Evolutionary conservation across 1,284 basidiomycete genomes (phyloP).

Genomic region (Pholiota adiposa): DNA sequence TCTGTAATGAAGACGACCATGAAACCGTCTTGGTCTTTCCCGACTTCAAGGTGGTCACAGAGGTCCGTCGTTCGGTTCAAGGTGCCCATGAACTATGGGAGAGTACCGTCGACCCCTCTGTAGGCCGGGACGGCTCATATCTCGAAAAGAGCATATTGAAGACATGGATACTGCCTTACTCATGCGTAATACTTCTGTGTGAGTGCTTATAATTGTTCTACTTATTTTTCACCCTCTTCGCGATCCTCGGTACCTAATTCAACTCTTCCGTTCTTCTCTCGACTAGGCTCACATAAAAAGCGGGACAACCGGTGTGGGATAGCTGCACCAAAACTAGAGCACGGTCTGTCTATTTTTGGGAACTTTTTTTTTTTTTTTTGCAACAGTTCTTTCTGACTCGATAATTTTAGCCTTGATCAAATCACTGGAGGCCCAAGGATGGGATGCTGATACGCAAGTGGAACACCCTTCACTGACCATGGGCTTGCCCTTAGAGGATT

Average conservation of each 20-base stretch:
- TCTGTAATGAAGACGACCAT: conserved; percentile 58
- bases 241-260: conserved; percentile 8
- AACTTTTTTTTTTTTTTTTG: conserved; percentile 6
- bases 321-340: conserved; percentile 82
- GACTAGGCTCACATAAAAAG: conserved; percentile 85
- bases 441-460: conserved; percentile 75
- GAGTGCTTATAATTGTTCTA: conserved; percentile 40
- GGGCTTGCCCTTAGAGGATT: conserved; percentile 59
- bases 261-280: conserved; percentile 17
- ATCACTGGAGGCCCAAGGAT: conserved; percentile 66
- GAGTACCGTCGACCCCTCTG: conserved; percentile 59
- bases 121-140: conserved; percentile 47
- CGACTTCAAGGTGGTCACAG: conserved; percentile 83
- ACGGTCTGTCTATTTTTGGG: conserved; percentile 45
- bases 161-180: conserved; percentile 78
- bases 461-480: conserved; percentile 64
- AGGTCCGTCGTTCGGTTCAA: conserved; percentile 62
- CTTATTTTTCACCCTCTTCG: conserved; percentile 10
- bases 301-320: conserved; percentile 91
- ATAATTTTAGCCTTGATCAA: conserved; percentile 57
- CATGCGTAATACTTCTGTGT: conserved; percentile 83
- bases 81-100: conserved; percentile 77
- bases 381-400: background rate
- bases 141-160: conserved; percentile 52
- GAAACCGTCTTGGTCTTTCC: conserved; percentile 88